Evolutionary conservation across 75 land plant species (phyloP), one percentile per base, ranked within the genome.

Genomic region (Cupressus sempervirens): DNA sequence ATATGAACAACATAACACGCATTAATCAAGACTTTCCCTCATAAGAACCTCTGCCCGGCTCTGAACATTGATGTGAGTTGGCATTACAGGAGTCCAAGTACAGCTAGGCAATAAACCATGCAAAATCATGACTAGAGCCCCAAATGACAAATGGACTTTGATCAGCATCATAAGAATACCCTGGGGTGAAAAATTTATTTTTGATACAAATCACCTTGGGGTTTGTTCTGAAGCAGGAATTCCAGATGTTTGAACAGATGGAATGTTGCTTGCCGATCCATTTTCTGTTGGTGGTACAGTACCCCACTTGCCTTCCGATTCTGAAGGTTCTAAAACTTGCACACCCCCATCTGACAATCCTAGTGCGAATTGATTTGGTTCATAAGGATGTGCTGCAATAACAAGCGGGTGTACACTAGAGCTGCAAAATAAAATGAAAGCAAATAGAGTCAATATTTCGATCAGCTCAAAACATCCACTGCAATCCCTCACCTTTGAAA

Each of bases 291-390:
- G 92, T 79, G 94, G 92, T 45, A 88, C 82, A 16, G 81, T 84
- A 9, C 95, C 95, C 95, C 95, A 93, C 88, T 93, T 92, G 38
- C 87, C 89, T 85, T 93, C 95, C 9, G 92, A 89, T 87, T 93
- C 95, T 18, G 91, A 85, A 16, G 95, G 95, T 56, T 93, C 95
- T 53, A 93, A 83, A 12, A 93, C 91, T 76, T 89, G 90, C 34
- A 93, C 95, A 26, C 91, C 89, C 35, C 95, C 95, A 85, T 93
- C 95, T 13, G 93, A 86, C 26, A 93, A 86, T 35, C 95, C 95
- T 36, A 92, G 36, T 3, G 95, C 95, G 86, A 93, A 93, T 82
- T 93, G 92, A 65, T 89, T 90, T 48, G 91, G 76, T 83, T 93
- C 95, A 84, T 83, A 84, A 58, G 95, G 94, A 87, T 93, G 95